A percentile compares a stretch with the other conserved stretches of the same genome.
These are phyloP conservation scores for Candida incommunis DNA, from an alignment of 805 yeast genomes.

Conservation along the genomic window DNA sequence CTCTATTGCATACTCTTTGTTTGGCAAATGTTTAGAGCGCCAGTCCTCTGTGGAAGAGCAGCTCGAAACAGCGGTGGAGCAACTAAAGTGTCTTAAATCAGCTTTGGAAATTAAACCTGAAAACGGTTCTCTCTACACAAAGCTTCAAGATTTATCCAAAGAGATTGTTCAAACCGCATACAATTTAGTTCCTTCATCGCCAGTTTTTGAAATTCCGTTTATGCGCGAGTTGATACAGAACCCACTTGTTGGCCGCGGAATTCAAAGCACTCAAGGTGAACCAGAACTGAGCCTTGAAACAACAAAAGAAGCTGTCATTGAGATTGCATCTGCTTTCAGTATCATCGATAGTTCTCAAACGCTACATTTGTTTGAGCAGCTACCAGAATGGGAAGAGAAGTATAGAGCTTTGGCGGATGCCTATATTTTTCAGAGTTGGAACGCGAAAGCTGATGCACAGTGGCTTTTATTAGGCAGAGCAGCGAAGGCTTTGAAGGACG, in stretches of 20 bases:
- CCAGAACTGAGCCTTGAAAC: background rate
- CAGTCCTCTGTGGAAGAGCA: constrained; percentile 7
- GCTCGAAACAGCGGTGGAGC: constrained; percentile 4
- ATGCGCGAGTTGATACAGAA: background rate
- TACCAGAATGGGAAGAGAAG: constrained; percentile 8
- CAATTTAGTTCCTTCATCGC: background rate
- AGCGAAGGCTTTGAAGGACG: background rate
- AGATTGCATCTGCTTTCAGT: background rate
- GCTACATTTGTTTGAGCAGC: background rate
- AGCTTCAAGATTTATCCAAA: constrained; percentile 5
- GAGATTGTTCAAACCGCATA: constrained; percentile 3
- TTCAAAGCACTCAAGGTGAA: background rate
- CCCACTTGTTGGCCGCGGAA: background rate
- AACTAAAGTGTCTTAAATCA: background rate
- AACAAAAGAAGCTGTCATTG: background rate
- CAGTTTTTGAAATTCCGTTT: background rate
- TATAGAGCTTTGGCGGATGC: constrained; percentile 15
- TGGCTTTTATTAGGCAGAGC: background rate
- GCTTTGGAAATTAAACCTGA: background rate
- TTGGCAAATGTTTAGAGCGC: constrained; percentile 7
- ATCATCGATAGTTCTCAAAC: constrained; percentile 3
- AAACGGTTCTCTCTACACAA: background rate
- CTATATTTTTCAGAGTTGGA: constrained; percentile 5
- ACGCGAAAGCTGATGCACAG: background rate
- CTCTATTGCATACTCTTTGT: constrained; percentile 7